These are phyloP conservation scores for Aspergillus pseudoglaucus DNA, from an alignment of 2,329 filamentous ascomycete species.

Conservation along the genomic window DNA sequence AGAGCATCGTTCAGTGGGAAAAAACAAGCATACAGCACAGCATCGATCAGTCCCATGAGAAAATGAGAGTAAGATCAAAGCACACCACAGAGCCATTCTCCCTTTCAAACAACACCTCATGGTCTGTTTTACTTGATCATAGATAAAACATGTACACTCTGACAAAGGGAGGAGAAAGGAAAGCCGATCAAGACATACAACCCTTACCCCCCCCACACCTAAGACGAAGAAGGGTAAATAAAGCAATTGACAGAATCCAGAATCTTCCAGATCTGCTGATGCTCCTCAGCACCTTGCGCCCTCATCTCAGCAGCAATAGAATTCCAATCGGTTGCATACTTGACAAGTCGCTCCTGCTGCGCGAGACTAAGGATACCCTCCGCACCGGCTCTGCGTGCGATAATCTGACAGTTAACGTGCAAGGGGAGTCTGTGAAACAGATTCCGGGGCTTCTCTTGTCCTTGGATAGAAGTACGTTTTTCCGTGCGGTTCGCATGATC, in stretches of 20 bases:
- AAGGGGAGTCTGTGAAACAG: conserved; percentile 23
- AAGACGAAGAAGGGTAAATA: conserved; percentile 18
- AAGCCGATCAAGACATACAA: too few species aligned
- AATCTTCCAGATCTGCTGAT: conserved; percentile 32
- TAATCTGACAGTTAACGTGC: conserved; percentile 24
- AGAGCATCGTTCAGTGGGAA: not conserved
- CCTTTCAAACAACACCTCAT: not conserved
- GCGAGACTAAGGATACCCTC: conserved; percentile 18
- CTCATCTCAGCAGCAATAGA: conserved; percentile 22
- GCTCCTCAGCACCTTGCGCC: conserved; percentile 20
- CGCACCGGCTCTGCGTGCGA: conserved; percentile 20
- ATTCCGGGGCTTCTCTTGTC: conserved; percentile 6
- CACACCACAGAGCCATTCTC: not conserved
- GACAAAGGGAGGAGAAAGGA: not conserved
- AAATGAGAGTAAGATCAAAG: not conserved
- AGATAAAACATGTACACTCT: too few species aligned
- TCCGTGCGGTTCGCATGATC: not conserved
- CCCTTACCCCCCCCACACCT: not conserved
- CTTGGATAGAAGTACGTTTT: not conserved
- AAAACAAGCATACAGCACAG: not conserved
- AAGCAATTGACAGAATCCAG: conserved; percentile 28
- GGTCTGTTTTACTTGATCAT: not conserved
- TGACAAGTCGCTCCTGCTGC: conserved; percentile 23
- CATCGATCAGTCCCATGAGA: not conserved
- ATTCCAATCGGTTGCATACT: conserved; percentile 28